A percentile compares a stretch with the other conserved stretches of the same genome.
Evolutionary conservation across 176 grass and related monocot genomes (phyloP).

Genomic region (Zizania latifolia): DNA sequence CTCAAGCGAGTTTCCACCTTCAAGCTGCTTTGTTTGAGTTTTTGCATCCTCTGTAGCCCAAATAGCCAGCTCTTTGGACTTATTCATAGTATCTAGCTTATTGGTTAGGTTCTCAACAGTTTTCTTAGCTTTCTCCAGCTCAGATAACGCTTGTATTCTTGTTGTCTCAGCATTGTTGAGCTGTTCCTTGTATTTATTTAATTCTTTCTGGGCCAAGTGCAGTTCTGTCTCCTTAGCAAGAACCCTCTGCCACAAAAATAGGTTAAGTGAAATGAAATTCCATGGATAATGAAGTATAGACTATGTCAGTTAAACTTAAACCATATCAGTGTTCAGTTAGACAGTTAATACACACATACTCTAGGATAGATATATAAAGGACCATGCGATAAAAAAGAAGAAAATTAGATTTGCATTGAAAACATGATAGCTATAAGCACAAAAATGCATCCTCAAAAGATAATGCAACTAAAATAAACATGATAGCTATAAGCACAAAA

Average conservation of each 20-base stretch:
- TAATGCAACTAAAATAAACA: not conserved
- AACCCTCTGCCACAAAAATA: slow-evolving; percentile 46
- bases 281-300: slow-evolving; percentile 11
- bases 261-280: not conserved
- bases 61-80: slow-evolving; percentile 76
- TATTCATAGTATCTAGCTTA: slow-evolving; percentile 67
- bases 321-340: not conserved
- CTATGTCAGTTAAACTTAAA: slow-evolving; percentile 16
- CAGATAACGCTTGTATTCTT: slow-evolving; percentile 67
- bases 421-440: slow-evolving; percentile 4
- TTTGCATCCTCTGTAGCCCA: slow-evolving; percentile 76
- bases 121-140: slow-evolving; percentile 81
- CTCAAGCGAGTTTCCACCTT: slow-evolving; percentile 45
- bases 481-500: not conserved
- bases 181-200: slow-evolving; percentile 89
- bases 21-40: slow-evolving; percentile 59
- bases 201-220: slow-evolving; percentile 79
- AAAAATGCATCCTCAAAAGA: slow-evolving; percentile 9
- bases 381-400: not conserved
- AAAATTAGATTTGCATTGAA: not conserved
- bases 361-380: not conserved
- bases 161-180: slow-evolving; percentile 71
- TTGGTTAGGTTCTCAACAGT: slow-evolving; percentile 65
- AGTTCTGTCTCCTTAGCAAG: slow-evolving; percentile 87
- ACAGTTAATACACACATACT: not conserved